Evolutionary conservation across 495 filamentous ascomycete genomes (phyloP), one percentile per base, ranked within the genome.

Genomic region (Xylaria scruposa): DNA sequence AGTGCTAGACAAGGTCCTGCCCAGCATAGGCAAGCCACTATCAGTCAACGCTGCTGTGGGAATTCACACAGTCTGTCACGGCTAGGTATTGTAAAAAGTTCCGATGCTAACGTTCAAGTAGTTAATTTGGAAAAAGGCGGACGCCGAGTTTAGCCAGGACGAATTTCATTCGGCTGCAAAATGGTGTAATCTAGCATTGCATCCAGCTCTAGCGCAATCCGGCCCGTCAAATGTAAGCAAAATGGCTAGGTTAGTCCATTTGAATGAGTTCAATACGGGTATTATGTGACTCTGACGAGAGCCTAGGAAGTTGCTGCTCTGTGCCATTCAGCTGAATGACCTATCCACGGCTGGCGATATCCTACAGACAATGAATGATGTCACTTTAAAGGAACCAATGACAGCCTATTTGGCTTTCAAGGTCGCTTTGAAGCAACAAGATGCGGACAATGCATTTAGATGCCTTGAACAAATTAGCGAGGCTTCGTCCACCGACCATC

Each of bases 121-220:
- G 90, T 81, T 96, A 13, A 82, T 97, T 33, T 96, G 93, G 92
- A 97, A 93, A 78, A 84, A 85, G 54, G 82, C 93, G 38, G 91
- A 94, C 46, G 79, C 83, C 4, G 83, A 83, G 29, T 88, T 88
- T 70, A 82, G 76, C 15, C 83, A 88, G 49, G 81, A 84, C 0
- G 81, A 88, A 38, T 87, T 86, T 67, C 84, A 86, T 19, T 68
- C 82, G 33, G 86, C 91, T 3, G 87, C 91, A 73, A 80, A 80
- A 67, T 97, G 93, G 95, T 96, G 93, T 77, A 83, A 76, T 21
- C 79, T 96, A 21, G 88, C 90, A n/a, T 80, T 90, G 53, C 91
- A 94, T 70, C 72, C 78, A 29, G 73, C 92, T 17, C 93, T 97
- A 72, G 77, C 87, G 38, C 87, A 87, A 58, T 86, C 90, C 36